Evolutionary conservation across 2,329 filamentous ascomycete species (phyloP), one percentile per base, ranked within the genome.

Genomic region (Meredithiella fracta): DNA sequence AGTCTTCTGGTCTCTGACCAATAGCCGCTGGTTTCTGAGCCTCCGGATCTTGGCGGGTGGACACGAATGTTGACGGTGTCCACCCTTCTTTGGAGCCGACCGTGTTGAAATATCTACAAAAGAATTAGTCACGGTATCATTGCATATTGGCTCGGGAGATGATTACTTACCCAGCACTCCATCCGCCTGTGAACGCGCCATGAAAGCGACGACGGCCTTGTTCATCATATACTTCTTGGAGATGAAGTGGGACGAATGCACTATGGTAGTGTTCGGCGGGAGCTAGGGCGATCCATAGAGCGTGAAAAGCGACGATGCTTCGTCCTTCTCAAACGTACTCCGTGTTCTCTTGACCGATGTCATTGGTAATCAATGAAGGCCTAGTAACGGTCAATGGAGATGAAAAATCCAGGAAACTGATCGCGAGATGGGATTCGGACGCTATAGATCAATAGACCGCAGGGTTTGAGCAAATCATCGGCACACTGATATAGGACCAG

Each of bases 71-170:
- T 22, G 87, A 82, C 1, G 92, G 92, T 0, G 87, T 83, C 91
- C 91, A 98, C 72, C 92, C 92, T 74, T 98, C 91, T 69, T 97
- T 97, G 57, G 91, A 96, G 54, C 92, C 92, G 62, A 97, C 92
- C 3, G 90, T 95, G 67, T 98, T 98, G 72, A 92, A 97, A 70
- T 97, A 96, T 62, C 87, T 91, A 67, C 15, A 34, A 34, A 34
- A 34, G 5, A 5, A 34, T 34, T 34, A 34, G 29, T 11, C 29
- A 34, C 29, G 29, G 11, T 34, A 11, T 34, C 29, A 34, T 5
- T 34, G 5, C 29, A 34, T 34, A 5, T 34, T 5, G 29, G 5
- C 11, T 34, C 5, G 29, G 29, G 5, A 34, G 5, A 34, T 26
- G 17, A 34, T 31, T 17, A 57, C 54, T 20, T 57, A 91, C 83